Evolutionary conservation across 305 asterid species (phyloP).

Genomic region (Fraxinus baroniana): DNA sequence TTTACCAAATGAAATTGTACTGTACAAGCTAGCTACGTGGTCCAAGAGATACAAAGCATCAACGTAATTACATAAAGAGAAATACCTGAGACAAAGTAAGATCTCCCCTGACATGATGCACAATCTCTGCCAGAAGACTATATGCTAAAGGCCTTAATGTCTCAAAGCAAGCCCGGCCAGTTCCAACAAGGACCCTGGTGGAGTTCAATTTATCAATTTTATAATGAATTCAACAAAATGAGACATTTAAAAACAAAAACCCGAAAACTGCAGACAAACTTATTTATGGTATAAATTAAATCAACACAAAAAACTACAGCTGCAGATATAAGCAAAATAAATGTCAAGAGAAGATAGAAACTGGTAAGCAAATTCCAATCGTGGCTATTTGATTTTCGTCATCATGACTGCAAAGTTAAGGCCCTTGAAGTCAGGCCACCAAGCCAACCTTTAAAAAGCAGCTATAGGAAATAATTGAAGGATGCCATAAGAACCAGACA

Average conservation of each 20-base stretch:
- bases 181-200: constrained; percentile 97
- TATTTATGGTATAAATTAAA: constrained; percentile 13
- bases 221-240: not conserved
- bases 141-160: constrained; percentile 98
- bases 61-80: not conserved
- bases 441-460: constrained; percentile 10
- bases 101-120: constrained; percentile 96
- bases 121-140: constrained; percentile 98
- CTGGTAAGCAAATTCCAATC: constrained; percentile 20
- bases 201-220: constrained; percentile 28
- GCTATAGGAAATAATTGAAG: constrained; percentile 4
- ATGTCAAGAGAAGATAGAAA: constrained; percentile 18
- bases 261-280: not conserved
- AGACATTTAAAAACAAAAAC: constrained; percentile 16
- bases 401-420: not conserved
- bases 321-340: constrained; percentile 10
- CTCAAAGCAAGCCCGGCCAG: constrained; percentile 98
- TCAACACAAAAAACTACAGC: constrained; percentile 20
- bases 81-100: constrained; percentile 94
- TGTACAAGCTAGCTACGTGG: not conserved
- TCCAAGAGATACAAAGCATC: constrained; percentile 2
- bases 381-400: not conserved
- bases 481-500: constrained; percentile 1
- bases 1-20: not conserved
- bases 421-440: constrained; percentile 2